Conservation (phyloP, 495 filamentous ascomycete species). For the Geoglossum glabrum region DNA sequence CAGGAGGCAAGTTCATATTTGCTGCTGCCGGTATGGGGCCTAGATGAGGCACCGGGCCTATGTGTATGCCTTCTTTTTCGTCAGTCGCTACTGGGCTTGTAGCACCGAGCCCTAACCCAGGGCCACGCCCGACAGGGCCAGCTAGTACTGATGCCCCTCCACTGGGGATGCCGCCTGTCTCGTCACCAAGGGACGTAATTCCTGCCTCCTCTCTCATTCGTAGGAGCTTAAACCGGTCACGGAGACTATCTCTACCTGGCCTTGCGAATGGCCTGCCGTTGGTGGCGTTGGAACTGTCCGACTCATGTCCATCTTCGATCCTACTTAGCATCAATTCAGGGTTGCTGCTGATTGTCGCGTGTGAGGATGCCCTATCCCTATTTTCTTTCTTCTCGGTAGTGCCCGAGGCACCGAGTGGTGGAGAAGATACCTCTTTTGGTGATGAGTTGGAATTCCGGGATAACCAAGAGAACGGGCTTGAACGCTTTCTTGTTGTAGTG, state of each 20-base stretch:
- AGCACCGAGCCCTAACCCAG: slow-evolving; percentile 30
- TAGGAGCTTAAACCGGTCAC: slow-evolving; percentile 71
- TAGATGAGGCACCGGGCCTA: slow-evolving; percentile 20
- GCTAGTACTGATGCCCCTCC: slow-evolving; percentile 20
- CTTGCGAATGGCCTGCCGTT: slow-evolving; percentile 8
- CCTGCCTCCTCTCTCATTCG: slow-evolving; percentile 62
- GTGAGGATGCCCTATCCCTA: slow-evolving; percentile 54
- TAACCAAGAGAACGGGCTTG: slow-evolving; percentile 69
- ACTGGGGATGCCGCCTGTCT: slow-evolving; percentile 25
- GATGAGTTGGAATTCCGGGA: slow-evolving; percentile 43
- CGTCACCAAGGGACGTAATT: slow-evolving; percentile 26
- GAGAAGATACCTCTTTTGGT: slow-evolving; percentile 36
- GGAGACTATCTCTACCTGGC: slow-evolving; percentile 37
- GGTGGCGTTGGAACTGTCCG: slow-evolving; percentile 21
- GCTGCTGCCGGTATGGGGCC: slow-evolving; percentile 23
- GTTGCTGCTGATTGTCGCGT: slow-evolving; percentile 54
- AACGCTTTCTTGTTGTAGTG: slow-evolving; percentile 39
- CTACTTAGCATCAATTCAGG: slow-evolving; percentile 50
- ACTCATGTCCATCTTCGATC: slow-evolving; percentile 45
- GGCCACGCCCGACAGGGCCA: slow-evolving; percentile 23
- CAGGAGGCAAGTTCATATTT: slow-evolving; percentile 47
- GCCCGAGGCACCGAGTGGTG: slow-evolving; percentile 19
- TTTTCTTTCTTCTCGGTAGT: slow-evolving; percentile 19
- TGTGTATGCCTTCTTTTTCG: slow-evolving; percentile 28
- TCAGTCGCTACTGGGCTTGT: slow-evolving; percentile 33